Percentiles rank a stretch among this genome's conserved stretches.
Evolutionary conservation across 2,329 filamentous ascomycete genomes (phyloP).

Genomic region (Scytalidium sp.): DNA sequence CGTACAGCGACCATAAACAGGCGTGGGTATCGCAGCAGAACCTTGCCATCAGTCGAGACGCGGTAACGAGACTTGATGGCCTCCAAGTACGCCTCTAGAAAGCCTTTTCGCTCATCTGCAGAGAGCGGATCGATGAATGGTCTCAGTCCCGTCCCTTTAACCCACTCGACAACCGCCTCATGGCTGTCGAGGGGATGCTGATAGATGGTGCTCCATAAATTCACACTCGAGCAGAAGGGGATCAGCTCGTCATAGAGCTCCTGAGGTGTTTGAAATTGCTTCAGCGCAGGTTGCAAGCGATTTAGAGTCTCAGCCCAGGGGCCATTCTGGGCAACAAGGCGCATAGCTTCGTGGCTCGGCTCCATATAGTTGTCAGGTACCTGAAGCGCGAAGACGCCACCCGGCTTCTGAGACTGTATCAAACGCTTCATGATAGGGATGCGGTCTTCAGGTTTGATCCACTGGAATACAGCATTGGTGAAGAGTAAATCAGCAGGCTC

Average conservation of each 20-base stretch:
- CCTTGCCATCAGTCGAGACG: constrained; percentile 44
- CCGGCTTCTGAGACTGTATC: constrained; percentile 35
- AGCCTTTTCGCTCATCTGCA: constrained; percentile 37
- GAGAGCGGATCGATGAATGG: constrained; percentile 50
- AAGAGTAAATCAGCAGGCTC: constrained; percentile 43
- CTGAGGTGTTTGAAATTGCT: constrained; percentile 43
- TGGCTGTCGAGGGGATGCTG: constrained; percentile 47
- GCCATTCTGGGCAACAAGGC: constrained; percentile 33
- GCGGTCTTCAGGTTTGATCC: constrained; percentile 43
- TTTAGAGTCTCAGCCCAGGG: constrained; percentile 34
- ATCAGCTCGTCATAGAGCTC: constrained; percentile 48
- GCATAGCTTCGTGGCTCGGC: constrained; percentile 49
- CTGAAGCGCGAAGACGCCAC: constrained; percentile 53
- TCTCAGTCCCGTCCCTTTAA: constrained; percentile 52
- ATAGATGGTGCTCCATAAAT: constrained; percentile 54
- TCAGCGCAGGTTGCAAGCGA: constrained; percentile 35
- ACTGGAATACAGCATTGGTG: constrained; percentile 58
- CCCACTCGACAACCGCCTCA: constrained; percentile 55
- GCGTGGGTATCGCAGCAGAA: constrained; percentile 53
- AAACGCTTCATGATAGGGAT: constrained; percentile 42
- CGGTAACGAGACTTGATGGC: constrained; percentile 42
- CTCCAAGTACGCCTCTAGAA: constrained; percentile 43
- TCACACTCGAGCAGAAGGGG: constrained; percentile 38
- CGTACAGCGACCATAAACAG: constrained; percentile 51
- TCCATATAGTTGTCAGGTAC: constrained; percentile 49